Conservation (phyloP, 2,329 filamentous ascomycete species). For the Stachybotrys chlorohalonatus region DNA sequence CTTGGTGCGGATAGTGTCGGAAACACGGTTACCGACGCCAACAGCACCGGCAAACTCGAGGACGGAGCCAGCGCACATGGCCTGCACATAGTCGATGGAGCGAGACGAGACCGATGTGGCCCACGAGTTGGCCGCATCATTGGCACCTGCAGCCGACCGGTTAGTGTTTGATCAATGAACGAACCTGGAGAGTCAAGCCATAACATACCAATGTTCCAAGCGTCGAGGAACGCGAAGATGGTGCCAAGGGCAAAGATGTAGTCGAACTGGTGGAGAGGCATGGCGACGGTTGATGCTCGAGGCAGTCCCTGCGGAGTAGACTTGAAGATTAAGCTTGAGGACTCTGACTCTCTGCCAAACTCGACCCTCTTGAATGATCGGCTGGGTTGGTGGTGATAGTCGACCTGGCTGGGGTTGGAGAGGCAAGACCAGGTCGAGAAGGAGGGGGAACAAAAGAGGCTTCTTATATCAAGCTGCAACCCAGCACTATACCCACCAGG, state of each 20-base stretch:
- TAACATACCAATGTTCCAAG: constrained; percentile 50
- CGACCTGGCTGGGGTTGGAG: neutral
- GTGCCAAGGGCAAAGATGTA: constrained; percentile 57
- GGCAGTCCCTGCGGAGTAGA: neutral
- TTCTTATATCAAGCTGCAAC: neutral
- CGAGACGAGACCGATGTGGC: constrained; percentile 65
- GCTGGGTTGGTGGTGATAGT: neutral
- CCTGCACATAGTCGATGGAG: constrained; percentile 52
- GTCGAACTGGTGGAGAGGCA: constrained; percentile 40
- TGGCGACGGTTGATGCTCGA: constrained; percentile 1
- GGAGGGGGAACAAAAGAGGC: neutral
- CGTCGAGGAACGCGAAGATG: constrained; percentile 55
- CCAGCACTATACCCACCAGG: neutral
- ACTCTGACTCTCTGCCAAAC: neutral
- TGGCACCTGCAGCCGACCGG: constrained; percentile 10
- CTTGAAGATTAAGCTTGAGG: neutral
- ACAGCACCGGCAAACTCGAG: constrained; percentile 55
- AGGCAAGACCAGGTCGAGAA: neutral
- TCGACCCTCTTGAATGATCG: neutral
- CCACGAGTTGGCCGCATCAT: constrained; percentile 70
- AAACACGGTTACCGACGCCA: constrained; percentile 50
- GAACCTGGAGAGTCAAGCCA: too few species aligned
- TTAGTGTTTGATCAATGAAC: too few species aligned
- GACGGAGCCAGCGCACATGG: constrained; percentile 46
- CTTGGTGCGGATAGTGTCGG: constrained; percentile 53